phyloP scores from a whole-genome alignment of 352 stramenopile species.

The Globisporangium nagaii region DNA sequence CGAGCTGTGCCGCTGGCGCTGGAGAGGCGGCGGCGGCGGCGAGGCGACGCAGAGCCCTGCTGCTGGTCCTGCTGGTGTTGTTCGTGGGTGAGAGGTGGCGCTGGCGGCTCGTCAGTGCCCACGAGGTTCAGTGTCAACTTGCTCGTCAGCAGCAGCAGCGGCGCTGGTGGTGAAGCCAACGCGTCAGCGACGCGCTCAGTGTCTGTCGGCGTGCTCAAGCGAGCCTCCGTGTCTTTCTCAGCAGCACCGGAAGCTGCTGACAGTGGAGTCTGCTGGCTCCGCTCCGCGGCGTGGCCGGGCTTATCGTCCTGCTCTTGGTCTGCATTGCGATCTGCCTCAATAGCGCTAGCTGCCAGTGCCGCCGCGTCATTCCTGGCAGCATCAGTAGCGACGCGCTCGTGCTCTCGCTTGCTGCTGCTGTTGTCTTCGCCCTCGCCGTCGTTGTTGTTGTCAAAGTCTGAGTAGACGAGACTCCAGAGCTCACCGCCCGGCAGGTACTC shows the following conservation, averaged over 20 bases:
- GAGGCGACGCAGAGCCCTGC: not conserved
- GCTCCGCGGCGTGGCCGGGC: too few relatives aligned
- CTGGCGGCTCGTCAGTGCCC: not conserved
- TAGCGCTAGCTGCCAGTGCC: not conserved
- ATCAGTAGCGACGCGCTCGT: not conserved
- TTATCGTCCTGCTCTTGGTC: not conserved
- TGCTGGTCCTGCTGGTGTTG: not conserved
- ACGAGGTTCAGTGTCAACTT: not conserved
- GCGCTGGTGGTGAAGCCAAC: not conserved
- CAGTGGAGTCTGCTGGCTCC: not conserved
- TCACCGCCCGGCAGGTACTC: conserved; percentile 77
- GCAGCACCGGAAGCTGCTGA: not conserved
- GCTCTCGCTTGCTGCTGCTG: not conserved
- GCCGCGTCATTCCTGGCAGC: not conserved
- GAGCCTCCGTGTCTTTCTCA: conserved; percentile 5
- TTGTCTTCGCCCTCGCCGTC: conserved; percentile 16
- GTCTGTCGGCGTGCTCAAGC: not conserved
- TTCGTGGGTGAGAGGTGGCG: too few relatives aligned
- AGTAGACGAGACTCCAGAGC: conserved; percentile 73
- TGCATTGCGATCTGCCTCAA: not conserved
- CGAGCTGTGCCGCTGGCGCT: not conserved
- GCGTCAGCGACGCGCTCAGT: not conserved
- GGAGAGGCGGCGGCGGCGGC: not conserved
- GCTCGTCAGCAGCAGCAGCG: not conserved
- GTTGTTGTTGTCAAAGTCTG: conserved; percentile 30